Evolutionary conservation across 139 green algal species (phyloP).

Genomic region (Tetraselmis chui): DNA sequence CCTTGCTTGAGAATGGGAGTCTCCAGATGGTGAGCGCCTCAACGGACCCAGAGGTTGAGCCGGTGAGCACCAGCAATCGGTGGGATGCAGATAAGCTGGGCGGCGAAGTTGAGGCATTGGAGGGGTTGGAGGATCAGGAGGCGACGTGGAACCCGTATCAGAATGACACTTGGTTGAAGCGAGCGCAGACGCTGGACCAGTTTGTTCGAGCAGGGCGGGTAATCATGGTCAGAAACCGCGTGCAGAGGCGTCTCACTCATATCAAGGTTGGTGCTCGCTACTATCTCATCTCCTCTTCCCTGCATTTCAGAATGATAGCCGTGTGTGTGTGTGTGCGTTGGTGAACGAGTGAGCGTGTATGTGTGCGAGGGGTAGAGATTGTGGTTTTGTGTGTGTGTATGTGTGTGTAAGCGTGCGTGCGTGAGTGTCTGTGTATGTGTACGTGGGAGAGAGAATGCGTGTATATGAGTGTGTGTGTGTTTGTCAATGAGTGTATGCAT

Average conservation of each 20-base stretch:
- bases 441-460: too few relatives aligned
- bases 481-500: too few relatives aligned
- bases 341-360: too few relatives aligned
- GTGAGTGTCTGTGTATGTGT: too few relatives aligned
- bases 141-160: background rate
- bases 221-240: background rate
- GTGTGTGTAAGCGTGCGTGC: too few relatives aligned
- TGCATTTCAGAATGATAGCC: too few relatives aligned
- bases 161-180: slow-evolving; percentile 9
- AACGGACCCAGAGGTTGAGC: background rate
- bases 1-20: background rate
- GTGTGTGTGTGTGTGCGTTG: too few relatives aligned
- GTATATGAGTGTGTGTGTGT: too few relatives aligned
- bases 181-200: background rate
- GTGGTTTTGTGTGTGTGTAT: too few relatives aligned
- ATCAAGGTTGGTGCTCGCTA: too few relatives aligned
- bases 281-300: too few relatives aligned
- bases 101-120: background rate
- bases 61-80: background rate
- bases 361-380: too few relatives aligned
- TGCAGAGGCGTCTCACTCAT: background rate
- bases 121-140: background rate
- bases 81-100: background rate
- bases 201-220: background rate
- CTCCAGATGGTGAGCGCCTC: background rate